These are phyloP conservation scores for Colletotrichum sublineola DNA, from an alignment of 2,329 filamentous ascomycete genomes.

Conservation along the genomic window DNA sequence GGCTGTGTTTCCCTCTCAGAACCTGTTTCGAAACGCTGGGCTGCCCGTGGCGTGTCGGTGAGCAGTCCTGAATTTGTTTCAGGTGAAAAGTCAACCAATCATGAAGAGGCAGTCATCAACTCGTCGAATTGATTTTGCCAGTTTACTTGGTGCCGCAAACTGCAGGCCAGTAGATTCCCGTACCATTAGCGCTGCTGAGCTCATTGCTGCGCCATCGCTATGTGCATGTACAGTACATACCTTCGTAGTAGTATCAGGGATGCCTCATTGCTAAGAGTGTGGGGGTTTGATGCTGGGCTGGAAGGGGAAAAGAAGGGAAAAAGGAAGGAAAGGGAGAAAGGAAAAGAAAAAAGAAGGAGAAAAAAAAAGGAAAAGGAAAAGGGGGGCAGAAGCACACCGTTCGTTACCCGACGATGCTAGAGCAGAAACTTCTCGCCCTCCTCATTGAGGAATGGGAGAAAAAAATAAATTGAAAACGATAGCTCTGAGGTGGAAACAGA, in stretches of 20 bases:
- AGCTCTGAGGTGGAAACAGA: background rate
- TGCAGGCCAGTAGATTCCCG: background rate
- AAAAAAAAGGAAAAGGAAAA: background rate
- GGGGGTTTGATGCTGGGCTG: background rate
- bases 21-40: constrained; percentile 41
- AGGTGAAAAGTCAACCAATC: constrained; percentile 38
- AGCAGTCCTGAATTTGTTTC: constrained; percentile 44
- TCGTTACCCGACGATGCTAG: background rate
- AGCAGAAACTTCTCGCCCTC: too few species aligned
- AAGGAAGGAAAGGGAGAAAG: too few species aligned
- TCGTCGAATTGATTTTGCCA: constrained; percentile 15
- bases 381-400: background rate
- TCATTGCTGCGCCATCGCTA: constrained; percentile 1
- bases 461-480: background rate
- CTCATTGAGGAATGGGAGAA: background rate
- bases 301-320: background rate
- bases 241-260: background rate
- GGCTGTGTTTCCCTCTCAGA: constrained; percentile 26
- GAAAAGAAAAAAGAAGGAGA: too few species aligned
- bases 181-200: background rate
- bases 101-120: constrained; percentile 13
- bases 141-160: constrained; percentile 20
- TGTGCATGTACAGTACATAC: background rate
- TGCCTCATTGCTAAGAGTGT: background rate
- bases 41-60: constrained; percentile 38